phyloP scores from a whole-genome alignment of 176 grass and related monocot genomes.

The Phyllostachys edulis region DNA sequence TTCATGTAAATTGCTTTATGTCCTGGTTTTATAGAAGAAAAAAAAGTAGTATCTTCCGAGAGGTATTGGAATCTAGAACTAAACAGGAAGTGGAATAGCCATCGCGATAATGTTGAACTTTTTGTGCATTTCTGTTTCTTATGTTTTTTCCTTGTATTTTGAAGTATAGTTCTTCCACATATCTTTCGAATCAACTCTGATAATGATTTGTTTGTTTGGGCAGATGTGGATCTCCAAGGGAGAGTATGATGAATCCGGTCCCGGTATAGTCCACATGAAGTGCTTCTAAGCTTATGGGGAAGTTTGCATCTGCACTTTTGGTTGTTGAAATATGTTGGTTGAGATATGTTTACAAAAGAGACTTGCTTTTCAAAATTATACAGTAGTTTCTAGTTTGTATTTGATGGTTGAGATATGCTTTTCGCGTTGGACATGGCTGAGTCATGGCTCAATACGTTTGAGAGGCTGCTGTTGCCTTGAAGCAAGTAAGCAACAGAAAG shows the following conservation, averaged over 20 bases:
- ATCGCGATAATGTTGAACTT: not conserved
- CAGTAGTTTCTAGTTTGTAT: not conserved
- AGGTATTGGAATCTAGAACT: not conserved
- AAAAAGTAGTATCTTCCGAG: not conserved
- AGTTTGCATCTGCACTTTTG: not conserved
- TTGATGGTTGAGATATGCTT: not conserved
- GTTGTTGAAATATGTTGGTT: not conserved
- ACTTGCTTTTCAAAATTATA: not conserved
- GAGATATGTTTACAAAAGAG: not conserved
- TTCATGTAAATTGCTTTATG: not conserved
- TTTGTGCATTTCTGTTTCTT: not conserved
- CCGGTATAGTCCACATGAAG: constrained; percentile 75
- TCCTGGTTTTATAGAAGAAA: not conserved
- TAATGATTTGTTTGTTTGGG: not conserved
- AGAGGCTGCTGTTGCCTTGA: not conserved
- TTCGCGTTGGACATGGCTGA: not conserved
- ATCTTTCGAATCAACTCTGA: not conserved
- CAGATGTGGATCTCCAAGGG: constrained; percentile 93
- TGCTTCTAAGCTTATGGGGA: constrained; percentile 46
- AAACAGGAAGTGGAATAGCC: not conserved
- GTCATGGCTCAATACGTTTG: not conserved
- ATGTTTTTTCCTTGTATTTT: not conserved
- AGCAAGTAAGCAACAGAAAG: not conserved
- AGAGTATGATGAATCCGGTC: constrained; percentile 79
- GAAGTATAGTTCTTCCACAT: not conserved